Base-by-base conservation (phyloP, 2,329 filamentous ascomycete species). In the Sphaerostilbella broomeana region DNA sequence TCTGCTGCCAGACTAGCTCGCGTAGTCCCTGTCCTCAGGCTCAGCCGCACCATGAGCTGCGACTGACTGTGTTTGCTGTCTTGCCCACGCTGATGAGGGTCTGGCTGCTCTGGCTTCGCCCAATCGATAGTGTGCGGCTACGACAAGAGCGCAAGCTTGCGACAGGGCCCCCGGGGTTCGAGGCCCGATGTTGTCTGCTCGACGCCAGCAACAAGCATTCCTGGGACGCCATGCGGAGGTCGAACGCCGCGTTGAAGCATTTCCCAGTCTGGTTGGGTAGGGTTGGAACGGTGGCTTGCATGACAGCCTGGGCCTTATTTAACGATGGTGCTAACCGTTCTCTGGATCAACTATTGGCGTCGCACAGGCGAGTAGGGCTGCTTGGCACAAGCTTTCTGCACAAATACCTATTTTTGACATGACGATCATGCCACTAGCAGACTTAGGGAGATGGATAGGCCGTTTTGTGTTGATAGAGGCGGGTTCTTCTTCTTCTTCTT, bases 31-130 rank as follows among this genome's bases (percentile, higher is more conserved):
- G 25, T 25, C 18, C 35, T 38, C 33, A 34, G 42, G 29, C 35
- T 44, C 42, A 44, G 42, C 42, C 42, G 42, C 42, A 44, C 25
- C 42, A 40, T 37, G 38, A 28, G 42, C 34, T 20, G 38, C 9
- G 25, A 35, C 29, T 33, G 29, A 20, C 18, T 26, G 29, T 26
- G 21, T 32, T 22, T 18, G 30, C 17, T 22, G 18, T 31, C 32
- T 36, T 30, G 27, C 39, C 20, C 11, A 35, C 18, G 40, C 40
- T 38, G 36, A 43, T 29, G 25, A 40, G 31, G 41, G 36, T 40
- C 31, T 35, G n/a, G n/a, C n/a, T n/a, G n/a, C 13, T n/a, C 31
- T 5, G 22, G 16, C 16, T n/a, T 21, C 31, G 17, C 15, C 16
- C 33, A 33, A 30, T 11, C 19, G 21, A 11, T 17, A 38, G 20